Evolutionary conservation across 176 grass and related monocot species (phyloP).

Genomic region (Cymbopogon citratus): DNA sequence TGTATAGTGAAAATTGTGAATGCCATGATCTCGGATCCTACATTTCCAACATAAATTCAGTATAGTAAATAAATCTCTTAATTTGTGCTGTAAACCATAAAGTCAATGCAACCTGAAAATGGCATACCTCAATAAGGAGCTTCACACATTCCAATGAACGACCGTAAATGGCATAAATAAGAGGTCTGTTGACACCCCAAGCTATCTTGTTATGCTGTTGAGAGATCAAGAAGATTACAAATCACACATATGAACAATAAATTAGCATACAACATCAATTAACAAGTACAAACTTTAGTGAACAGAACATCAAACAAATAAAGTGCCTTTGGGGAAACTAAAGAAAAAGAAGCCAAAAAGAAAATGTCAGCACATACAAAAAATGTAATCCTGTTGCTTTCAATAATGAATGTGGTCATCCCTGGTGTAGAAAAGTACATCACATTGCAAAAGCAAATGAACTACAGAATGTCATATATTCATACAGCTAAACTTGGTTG

Average conservation of each 20-base stretch:
- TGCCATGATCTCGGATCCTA: background rate
- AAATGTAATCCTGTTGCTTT: too few relatives aligned
- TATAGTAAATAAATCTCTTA: background rate
- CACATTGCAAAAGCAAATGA: background rate
- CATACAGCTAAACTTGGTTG: background rate
- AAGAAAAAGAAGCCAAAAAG: background rate
- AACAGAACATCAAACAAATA: background rate
- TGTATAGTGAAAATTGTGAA: background rate
- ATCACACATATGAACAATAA: background rate
- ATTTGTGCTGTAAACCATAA: background rate
- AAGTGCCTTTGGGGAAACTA: background rate
- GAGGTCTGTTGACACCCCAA: background rate
- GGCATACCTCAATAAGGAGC: constrained; percentile 10
- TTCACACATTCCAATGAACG: constrained; percentile 12
- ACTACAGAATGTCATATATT: background rate
- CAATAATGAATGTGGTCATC: too few relatives aligned
- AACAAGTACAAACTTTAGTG: background rate
- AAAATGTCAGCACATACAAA: background rate
- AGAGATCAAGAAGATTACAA: background rate
- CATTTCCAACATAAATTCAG: background rate
- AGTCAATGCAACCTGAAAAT: background rate
- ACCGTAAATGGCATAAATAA: constrained; percentile 6
- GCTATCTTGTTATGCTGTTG: constrained; percentile 13
- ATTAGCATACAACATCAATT: background rate
- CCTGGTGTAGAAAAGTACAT: background rate